Evolutionary conservation across 768 basidiomycete species (phyloP).

Genomic region (Heimioporus sp.): DNA sequence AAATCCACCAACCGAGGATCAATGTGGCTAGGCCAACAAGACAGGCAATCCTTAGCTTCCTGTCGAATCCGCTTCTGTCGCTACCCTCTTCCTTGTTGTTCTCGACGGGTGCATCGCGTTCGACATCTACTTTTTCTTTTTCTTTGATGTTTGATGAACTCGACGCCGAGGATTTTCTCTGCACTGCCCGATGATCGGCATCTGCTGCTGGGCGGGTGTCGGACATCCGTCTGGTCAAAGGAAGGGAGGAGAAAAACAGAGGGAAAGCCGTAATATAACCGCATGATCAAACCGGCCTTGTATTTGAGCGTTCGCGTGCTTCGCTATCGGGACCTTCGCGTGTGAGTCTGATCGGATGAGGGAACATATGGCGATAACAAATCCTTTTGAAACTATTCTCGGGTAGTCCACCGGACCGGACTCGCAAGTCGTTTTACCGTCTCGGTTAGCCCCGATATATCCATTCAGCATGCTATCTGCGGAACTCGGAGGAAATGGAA

Average conservation of each 20-base stretch:
- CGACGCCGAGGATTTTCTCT: constrained; percentile 19
- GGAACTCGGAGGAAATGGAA: no score
- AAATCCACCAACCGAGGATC: constrained; percentile 87
- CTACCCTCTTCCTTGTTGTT: constrained; percentile 7
- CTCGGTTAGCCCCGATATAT: no score
- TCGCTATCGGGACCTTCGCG: no score
- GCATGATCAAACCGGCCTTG: not conserved
- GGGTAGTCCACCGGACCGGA: no score
- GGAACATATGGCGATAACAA: no score
- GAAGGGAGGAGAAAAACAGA: not conserved
- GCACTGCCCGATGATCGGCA: constrained; percentile 6
- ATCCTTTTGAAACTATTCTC: no score
- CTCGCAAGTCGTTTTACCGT: no score
- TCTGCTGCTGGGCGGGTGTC: constrained; percentile 1
- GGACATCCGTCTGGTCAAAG: constrained; percentile 17
- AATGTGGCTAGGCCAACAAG: constrained; percentile 52
- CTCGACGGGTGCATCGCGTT: constrained; percentile 5
- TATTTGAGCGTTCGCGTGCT: not conserved
- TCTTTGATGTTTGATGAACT: constrained; percentile 13
- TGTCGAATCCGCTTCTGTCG: constrained; percentile 3
- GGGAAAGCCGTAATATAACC: constrained; percentile 6
- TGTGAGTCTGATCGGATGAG: no score
- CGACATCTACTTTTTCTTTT: constrained; percentile 20
- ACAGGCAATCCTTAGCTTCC: constrained; percentile 39
- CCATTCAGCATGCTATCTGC: no score